phyloP scores from a whole-genome alignment of 2,329 filamentous ascomycete species.

The Plenodomus lindquistii region DNA sequence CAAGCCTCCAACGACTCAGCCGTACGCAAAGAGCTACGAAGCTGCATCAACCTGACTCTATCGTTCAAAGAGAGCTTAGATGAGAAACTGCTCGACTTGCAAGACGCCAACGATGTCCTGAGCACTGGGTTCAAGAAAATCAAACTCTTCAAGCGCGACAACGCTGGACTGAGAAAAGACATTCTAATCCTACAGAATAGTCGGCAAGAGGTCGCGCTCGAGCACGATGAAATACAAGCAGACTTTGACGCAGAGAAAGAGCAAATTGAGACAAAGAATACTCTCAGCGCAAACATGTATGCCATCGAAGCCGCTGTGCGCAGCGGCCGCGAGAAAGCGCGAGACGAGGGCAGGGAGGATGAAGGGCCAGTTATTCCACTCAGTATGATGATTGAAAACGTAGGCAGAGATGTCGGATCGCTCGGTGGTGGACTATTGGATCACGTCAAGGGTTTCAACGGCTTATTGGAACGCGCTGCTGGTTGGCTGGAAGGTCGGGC shows the following conservation, averaged over 20 bases:
- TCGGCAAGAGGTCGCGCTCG: slow-evolving; percentile 54
- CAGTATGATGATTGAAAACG: slow-evolving; percentile 35
- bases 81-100: slow-evolving; percentile 55
- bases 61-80: slow-evolving; percentile 54
- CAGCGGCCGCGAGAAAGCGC: slow-evolving; percentile 37
- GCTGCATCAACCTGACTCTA: slow-evolving; percentile 53
- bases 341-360: slow-evolving; percentile 31
- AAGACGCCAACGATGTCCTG: slow-evolving; percentile 57
- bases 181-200: slow-evolving; percentile 54
- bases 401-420: slow-evolving; percentile 34
- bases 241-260: slow-evolving; percentile 32
- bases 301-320: slow-evolving; percentile 44
- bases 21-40: slow-evolving; percentile 46
- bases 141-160: slow-evolving; percentile 50
- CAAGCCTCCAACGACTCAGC: slow-evolving; percentile 45
- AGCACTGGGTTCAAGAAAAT: slow-evolving; percentile 51
- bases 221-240: slow-evolving; percentile 53
- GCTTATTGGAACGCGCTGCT: slow-evolving; percentile 38
- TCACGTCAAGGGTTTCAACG: slow-evolving; percentile 39
- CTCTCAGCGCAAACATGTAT: slow-evolving; percentile 36
- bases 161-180: slow-evolving; percentile 51
- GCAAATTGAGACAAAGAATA: slow-evolving; percentile 26
- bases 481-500: slow-evolving; percentile 41
- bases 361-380: slow-evolving; percentile 40
- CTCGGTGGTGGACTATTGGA: slow-evolving; percentile 37